A percentile compares a stretch with the other conserved stretches of the same genome.
Conservation (phyloP, 2,329 filamentous ascomycete genomes). For the Claviceps spartinae region DNA sequence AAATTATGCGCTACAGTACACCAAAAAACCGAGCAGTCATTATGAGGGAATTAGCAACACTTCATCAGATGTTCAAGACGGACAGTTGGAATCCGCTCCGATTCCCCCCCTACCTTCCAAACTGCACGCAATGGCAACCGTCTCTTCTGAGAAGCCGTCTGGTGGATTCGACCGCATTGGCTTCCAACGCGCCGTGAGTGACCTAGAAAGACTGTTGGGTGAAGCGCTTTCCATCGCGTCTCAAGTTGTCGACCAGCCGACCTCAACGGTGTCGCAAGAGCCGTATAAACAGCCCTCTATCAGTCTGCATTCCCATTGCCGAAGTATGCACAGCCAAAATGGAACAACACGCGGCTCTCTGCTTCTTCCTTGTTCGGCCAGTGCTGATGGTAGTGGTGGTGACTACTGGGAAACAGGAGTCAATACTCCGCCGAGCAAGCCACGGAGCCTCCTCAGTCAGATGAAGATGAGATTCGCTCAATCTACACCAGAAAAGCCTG, state of each 20-base stretch:
- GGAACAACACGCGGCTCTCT: background rate
- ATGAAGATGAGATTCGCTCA: background rate
- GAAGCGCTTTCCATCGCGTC: conserved; percentile 32
- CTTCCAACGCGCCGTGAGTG: conserved; percentile 25
- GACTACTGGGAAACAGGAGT: conserved; percentile 1
- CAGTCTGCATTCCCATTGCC: conserved; percentile 6
- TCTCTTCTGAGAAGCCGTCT: conserved; percentile 11
- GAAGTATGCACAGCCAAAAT: conserved; percentile 1
- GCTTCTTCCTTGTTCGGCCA: conserved; percentile 2
- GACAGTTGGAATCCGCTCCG: conserved; percentile 12
- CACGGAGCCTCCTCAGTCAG: background rate
- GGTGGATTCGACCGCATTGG: conserved; percentile 13
- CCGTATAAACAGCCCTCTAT: conserved; percentile 8
- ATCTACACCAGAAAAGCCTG: background rate
- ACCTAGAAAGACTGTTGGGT: conserved; percentile 32
- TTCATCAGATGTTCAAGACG: conserved; percentile 7
- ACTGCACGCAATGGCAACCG: conserved; percentile 9
- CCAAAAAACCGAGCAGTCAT: conserved; percentile 12
- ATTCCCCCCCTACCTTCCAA: conserved; percentile 7
- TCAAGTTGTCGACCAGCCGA: conserved; percentile 22
- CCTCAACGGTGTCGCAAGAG: conserved; percentile 7
- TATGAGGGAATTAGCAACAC: conserved; percentile 3
- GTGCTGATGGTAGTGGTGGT: conserved; percentile 5
- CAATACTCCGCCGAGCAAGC: background rate
- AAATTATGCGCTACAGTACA: conserved; percentile 15